Base-by-base conservation (phyloP, 768 basidiomycete genomes). In the Mycena albidolilacea region DNA sequence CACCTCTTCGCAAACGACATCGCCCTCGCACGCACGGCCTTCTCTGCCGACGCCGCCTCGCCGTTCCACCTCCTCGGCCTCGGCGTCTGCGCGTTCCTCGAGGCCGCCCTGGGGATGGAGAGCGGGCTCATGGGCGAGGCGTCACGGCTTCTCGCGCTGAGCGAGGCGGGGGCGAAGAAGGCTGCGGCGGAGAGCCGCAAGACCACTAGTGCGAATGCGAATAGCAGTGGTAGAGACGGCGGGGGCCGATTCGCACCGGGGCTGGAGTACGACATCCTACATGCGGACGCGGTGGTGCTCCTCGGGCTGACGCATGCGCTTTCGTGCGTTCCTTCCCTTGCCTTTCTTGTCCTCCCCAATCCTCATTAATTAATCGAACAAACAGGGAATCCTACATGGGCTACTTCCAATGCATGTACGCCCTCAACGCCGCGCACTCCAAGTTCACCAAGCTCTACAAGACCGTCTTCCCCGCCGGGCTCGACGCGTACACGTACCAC, bases 31-130 rank as follows among this genome's bases (percentile, higher is more conserved):
- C 82, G 87, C 69, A 76, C 82, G 12, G 82, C 85, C 48, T 92
- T 94, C 78, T 19, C 43, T 0, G 21, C 78, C 15, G 78, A 81
- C 10, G 85, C 89, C 44, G 15, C 14, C 4, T 91, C 92, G 48
- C 90, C 94, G 0, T 92, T 94, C 77, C 94, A 95, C 80, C 84
- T 89, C 21, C 85, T 95, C 70, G 94, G 94, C 1, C 83, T 90
- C 0, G 94, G 93, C 17, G 90, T 92, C 0, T 91, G 91, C 70
- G 88, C 89, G 0, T 95, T 95, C 75, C 82, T 95, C 55, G 91
- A 94, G 79, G 95, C 93, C 0, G 93, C 92, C 0, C 82, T 95
- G 15, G 92, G 93, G n/a, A 90, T 95, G 90, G 94, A 95, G 92
- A 78, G 86, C 1, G 89, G 84, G 39, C 79, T 92, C 44, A 90